Base-by-base conservation (phyloP, 2,329 filamentous ascomycete genomes). In the Graphiopsis chlorocephala region DNA sequence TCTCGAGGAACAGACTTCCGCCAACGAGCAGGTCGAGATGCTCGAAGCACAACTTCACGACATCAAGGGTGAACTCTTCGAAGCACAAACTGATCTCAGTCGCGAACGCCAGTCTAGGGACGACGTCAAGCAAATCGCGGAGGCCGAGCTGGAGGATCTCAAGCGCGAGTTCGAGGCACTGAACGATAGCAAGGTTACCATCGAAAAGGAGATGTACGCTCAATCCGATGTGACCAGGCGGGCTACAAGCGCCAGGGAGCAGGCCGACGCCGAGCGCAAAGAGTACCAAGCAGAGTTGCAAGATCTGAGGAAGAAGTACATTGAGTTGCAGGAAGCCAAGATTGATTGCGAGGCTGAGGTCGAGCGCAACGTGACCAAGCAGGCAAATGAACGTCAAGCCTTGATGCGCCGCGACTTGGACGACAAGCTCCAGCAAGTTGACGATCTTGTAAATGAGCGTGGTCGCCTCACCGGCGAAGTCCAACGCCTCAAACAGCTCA, bases 141-240 rank as follows among this genome's bases (percentile, higher is more conserved):
- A 97, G 70, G 93, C 97, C 79, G 96, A 95, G 75, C 91, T 89
- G 72, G 84, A 90, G 52, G 87, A 89, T 59, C 82, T 99, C 66
- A 89, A 93, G 74, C 88, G 93, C 28, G 93, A 98, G 69, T 96
- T 88, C 71, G 89, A 96, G 58, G 86, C 87, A 35, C 83, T 98
- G 35, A 97, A 97, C 72, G 93, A 97, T 68, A 89, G 92, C 29
- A 99, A 99, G 78, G 97, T 97, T 72, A 96, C 89, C 55, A 97
- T 99, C 68, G 94, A 99, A 78, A 98, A 97, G 77, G 94, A 98
- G 78, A 89, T 99, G 76, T 98, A 98, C 75, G 90, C 91, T 5
- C 94, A 98, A 74, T 93, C 97, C 76, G 94, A 99, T 74, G 90
- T 91, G 12, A 85, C 97, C 53, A 88, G 95, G 42, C 88, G 94